Evolutionary conservation across 169 alveolate genomes (phyloP), one percentile per base, ranked within the genome.

Genomic region (Plasmodium sp.): DNA sequence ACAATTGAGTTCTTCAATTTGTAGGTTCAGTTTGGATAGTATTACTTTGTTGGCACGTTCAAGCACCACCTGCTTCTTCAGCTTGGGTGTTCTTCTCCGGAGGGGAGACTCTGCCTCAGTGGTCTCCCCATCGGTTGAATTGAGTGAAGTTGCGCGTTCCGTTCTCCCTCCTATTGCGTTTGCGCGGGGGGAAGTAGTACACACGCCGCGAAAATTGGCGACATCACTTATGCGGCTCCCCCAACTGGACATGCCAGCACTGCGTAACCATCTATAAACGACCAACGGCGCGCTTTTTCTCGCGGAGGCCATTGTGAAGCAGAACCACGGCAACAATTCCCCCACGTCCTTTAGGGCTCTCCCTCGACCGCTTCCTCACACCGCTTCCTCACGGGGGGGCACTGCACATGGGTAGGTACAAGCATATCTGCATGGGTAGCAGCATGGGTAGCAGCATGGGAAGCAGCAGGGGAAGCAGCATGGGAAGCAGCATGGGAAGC

Each of bases 1-100:
- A 81, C 83, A 90, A 90, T 62, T n/a, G 2, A 81, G 58, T 36
- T 90, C 84, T 62, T 81, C 91, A 33, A 90, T 90, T 39, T 90
- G 84, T 90, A 90, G 27, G 39, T 74, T 67, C 39, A 90, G 33
- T 45, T 80, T 22, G 43, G 83, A 62, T 27, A 90, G 33, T 14
- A 77, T 45, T 16, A 14, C 18, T 27, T 90, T 72, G 51, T 90
- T 71, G 27, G 39, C 77, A 43, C 83, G 80, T 80, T 80, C 80
- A 14, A 90, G 48, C 43, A 43, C 10, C 22, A 41, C 7, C 5
- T 31, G 16, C 71, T 56, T 79, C 58, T 72, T 72, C 27, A 72
- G 72, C 34, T 84, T 83, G 36, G 16, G 72, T 48, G 62, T 90
- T 58, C 58, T 56, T 56, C 71, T 62, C 14, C 27, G 22, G 45